phyloP scores from a whole-genome alignment of 2,329 filamentous ascomycete genomes.

The Xylaria sp. region DNA sequence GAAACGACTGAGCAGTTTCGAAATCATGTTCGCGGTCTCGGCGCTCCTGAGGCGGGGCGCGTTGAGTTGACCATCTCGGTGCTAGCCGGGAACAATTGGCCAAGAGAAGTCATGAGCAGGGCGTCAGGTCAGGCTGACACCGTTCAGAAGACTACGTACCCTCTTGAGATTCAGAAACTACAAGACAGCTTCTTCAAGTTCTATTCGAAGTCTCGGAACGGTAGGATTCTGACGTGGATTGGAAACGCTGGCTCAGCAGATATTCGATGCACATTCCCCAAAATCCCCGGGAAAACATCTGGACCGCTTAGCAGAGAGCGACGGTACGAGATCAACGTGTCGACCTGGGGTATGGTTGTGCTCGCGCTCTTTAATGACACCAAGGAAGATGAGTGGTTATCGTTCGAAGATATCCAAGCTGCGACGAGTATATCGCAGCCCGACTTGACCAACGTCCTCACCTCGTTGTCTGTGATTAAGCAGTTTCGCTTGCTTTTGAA shows the following conservation, averaged over 20 bases:
- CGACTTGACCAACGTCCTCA: slow-evolving; percentile 72
- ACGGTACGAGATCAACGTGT: slow-evolving; percentile 84
- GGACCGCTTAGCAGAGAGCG: slow-evolving; percentile 56
- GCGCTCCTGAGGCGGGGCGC: slow-evolving; percentile 51
- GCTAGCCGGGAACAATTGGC: slow-evolving; percentile 92
- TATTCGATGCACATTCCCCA: slow-evolving; percentile 71
- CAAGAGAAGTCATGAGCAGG: slow-evolving; percentile 76
- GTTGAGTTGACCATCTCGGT: slow-evolving; percentile 81
- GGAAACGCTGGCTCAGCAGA: slow-evolving; percentile 72
- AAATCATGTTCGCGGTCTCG: slow-evolving; percentile 52
- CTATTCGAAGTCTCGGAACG: slow-evolving; percentile 82
- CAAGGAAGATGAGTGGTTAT: slow-evolving; percentile 43
- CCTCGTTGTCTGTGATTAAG: slow-evolving; percentile 79
- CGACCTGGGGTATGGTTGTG: slow-evolving; percentile 88
- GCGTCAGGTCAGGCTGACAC: slow-evolving; percentile 44
- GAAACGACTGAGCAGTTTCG: slow-evolving; percentile 77
- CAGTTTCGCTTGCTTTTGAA: slow-evolving; percentile 70
- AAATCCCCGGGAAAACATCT: slow-evolving; percentile 64
- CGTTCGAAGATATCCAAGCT: slow-evolving; percentile 74
- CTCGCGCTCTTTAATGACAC: slow-evolving; percentile 85
- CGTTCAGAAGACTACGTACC: slow-evolving; percentile 61
- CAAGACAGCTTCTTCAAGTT: slow-evolving; percentile 84
- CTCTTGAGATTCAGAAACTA: slow-evolving; percentile 65
- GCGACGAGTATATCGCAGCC: slow-evolving; percentile 69
- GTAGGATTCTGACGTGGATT: slow-evolving; percentile 81